Percentiles rank a stretch among this genome's conserved stretches.
These are phyloP conservation scores for Russula earlei DNA, from an alignment of 768 basidiomycete genomes.

Conservation along the genomic window DNA sequence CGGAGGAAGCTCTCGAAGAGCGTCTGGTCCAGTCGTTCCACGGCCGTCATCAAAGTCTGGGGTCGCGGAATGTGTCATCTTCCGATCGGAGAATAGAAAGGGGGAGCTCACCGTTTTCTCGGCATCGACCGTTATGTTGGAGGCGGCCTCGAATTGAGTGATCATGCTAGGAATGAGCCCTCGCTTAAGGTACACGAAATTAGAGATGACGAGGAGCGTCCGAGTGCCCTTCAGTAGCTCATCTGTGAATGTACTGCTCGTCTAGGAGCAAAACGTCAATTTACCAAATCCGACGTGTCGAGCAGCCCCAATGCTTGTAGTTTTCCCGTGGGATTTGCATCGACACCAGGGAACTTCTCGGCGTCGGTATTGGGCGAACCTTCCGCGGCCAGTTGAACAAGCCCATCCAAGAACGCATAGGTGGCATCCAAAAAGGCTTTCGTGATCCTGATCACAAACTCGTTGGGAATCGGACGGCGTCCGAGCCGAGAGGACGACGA, in stretches of 20 bases:
- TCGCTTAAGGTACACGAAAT: constrained; percentile 68
- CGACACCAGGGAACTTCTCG: constrained; percentile 28
- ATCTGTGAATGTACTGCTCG: neutral
- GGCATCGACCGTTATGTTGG: constrained; percentile 59
- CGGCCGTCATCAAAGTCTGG: constrained; percentile 66
- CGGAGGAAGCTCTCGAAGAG: constrained; percentile 85
- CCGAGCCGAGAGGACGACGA: constrained; percentile 39
- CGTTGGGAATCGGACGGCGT: constrained; percentile 50
- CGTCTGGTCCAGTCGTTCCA: constrained; percentile 77
- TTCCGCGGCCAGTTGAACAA: constrained; percentile 69
- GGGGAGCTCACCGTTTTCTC: constrained; percentile 50
- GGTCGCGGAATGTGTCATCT: neutral
- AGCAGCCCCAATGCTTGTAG: constrained; percentile 46
- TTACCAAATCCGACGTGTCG: constrained; percentile 54
- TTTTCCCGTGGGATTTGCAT: constrained; percentile 23
- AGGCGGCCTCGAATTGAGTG: constrained; percentile 65
- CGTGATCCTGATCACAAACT: constrained; percentile 65
- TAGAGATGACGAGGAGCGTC: constrained; percentile 80
- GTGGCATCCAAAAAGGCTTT: constrained; percentile 79
- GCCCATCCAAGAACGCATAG: constrained; percentile 79
- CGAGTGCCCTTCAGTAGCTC: constrained; percentile 57
- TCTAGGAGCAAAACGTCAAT: constrained; percentile 22
- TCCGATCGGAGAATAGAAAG: neutral
- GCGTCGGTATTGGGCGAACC: constrained; percentile 42
- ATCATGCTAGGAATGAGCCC: constrained; percentile 71